phyloP scores from a whole-genome alignment of 2,329 filamentous ascomycete genomes.

The Penicillium expansum region DNA sequence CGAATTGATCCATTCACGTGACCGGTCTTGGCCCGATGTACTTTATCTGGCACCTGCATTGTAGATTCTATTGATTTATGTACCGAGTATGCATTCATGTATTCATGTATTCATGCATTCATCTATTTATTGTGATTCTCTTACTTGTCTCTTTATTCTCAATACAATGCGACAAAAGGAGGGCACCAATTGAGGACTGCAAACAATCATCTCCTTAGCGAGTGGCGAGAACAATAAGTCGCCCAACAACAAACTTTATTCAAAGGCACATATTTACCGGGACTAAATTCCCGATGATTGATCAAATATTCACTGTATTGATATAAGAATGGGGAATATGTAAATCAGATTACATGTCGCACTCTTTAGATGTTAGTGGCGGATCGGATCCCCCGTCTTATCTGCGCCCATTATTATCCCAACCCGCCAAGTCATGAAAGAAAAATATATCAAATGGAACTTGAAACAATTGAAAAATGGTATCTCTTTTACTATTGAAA shows the following conservation, averaged over 20 bases:
- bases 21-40: constrained; percentile 5
- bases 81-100: neutral
- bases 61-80: neutral
- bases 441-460: neutral
- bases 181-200: neutral
- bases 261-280: neutral
- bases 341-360: neutral
- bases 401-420: neutral
- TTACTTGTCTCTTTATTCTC: neutral
- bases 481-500: neutral
- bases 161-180: neutral
- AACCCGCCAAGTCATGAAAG: neutral
- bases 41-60: constrained; percentile 11
- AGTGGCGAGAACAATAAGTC: neutral
- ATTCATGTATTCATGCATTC: neutral
- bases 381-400: neutral
- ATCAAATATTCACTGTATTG: neutral
- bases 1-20: constrained; percentile 10
- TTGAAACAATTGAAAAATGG: neutral
- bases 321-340: neutral
- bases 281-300: neutral
- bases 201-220: neutral
- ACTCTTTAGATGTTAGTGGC: neutral
- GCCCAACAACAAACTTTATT: neutral
- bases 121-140: neutral